Evolutionary conservation across 2,329 filamentous ascomycete species (phyloP).

Genomic region (Aspergillaceae sp.): DNA sequence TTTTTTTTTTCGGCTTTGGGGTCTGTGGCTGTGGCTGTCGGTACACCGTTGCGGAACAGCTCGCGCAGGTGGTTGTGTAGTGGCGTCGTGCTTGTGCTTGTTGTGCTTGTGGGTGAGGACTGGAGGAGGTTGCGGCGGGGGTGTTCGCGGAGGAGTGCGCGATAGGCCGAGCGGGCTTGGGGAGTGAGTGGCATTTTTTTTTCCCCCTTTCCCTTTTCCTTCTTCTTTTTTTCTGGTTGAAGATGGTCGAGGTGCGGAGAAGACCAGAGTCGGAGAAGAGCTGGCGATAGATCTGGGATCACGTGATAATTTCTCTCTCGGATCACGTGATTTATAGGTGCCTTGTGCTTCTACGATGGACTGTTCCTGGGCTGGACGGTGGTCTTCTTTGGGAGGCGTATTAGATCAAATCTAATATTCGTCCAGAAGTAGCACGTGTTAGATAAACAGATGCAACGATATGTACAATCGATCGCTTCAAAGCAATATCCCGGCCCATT

Average conservation of each 20-base stretch:
- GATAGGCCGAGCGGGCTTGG: conserved; percentile 67
- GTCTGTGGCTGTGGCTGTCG: conserved; percentile 18
- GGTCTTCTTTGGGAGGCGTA: too few relatives aligned
- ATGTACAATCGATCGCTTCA: background rate
- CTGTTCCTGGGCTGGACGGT: background rate
- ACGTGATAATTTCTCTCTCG: background rate
- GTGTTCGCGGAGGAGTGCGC: conserved; percentile 78
- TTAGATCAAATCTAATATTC: too few relatives aligned
- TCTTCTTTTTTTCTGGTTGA: too few relatives aligned
- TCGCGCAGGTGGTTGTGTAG: conserved; percentile 62
- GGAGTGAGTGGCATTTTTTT: conserved; percentile 17
- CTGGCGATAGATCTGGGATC: too few relatives aligned
- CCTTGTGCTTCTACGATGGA: background rate
- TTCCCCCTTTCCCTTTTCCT: background rate
- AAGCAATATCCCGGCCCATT: background rate
- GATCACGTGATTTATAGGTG: background rate
- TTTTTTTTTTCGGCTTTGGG: background rate
- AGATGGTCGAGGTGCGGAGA: too few relatives aligned
- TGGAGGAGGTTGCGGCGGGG: conserved; percentile 53
- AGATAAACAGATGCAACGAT: background rate
- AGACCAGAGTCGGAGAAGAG: too few relatives aligned
- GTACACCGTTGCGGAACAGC: conserved; percentile 44
- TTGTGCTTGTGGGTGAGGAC: conserved; percentile 5
- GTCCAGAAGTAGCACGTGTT: too few relatives aligned
- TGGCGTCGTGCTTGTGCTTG: conserved; percentile 49